Conservation (phyloP, 208 protist species). For the Entamoeba histolytica region DNA sequence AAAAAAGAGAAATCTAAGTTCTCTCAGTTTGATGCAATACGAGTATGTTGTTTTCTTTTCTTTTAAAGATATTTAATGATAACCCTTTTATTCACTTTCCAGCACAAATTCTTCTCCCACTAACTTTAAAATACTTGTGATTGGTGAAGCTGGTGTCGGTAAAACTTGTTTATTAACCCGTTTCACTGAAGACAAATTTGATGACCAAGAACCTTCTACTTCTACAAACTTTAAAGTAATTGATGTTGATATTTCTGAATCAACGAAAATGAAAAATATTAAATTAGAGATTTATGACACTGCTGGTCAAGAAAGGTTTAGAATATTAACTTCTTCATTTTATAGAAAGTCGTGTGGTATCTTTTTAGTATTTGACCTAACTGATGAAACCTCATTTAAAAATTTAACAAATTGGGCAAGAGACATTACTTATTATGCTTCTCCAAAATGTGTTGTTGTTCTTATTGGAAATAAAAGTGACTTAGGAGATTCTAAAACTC, state of each 20-base stretch:
- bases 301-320: not conserved
- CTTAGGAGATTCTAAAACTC: not conserved
- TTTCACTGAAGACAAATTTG: not conserved
- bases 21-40: too few relatives aligned
- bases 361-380: not conserved
- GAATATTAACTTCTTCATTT: not conserved
- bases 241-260: not conserved
- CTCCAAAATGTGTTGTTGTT: not conserved
- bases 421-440: not conserved
- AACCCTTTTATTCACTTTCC: too few relatives aligned
- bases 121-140: not conserved
- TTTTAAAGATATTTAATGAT: too few relatives aligned
- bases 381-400: not conserved
- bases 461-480: not conserved
- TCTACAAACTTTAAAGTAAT: not conserved
- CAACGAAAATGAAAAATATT: not conserved
- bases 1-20: too few relatives aligned
- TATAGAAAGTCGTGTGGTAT: not conserved
- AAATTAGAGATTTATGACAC: not conserved
- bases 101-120: not conserved
- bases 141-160: not conserved
- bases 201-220: not conserved
- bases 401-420: not conserved
- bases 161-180: not conserved
- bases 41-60: too few relatives aligned